Evolutionary conservation across 2,329 filamentous ascomycete species (phyloP), one percentile per base, ranked within the genome.

Genomic region (Cladosporium colombiae): DNA sequence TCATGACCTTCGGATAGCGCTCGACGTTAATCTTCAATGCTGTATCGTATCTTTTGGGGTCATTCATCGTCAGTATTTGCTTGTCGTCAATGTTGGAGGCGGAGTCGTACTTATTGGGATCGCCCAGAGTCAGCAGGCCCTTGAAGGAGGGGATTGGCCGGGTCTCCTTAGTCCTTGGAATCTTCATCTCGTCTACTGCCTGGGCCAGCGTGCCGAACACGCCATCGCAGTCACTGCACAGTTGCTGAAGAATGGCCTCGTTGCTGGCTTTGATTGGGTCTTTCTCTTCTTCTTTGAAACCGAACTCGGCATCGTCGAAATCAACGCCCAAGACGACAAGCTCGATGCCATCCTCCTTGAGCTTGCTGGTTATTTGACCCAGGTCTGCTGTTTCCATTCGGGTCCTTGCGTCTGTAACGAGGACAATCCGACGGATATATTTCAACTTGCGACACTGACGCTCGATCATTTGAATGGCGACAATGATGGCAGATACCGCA

Each of bases 271-370:
- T 98, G 61, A 78, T 76, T 0, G 76, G 70, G 21, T 89, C 81
- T 76, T 99, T 99, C 69, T 91, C 86, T 76, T 97, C 93, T 79
- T 98, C 94, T 77, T 96, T 96, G 75, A 92, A 91, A 50, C 93
- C 93, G 74, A 90, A 97, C 2, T 96, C 93, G 1, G 87, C 76
- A 76, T 97, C 93, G 75, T 99, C 93, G 77, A 99, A 98, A 76
- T 99, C 95, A 21, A 96, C 87, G 16, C 95, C 95, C 63, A 98
- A 80, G 13, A 98, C 81, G 1, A 89, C 84, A 52, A 99, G 81
- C 68, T 95, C 87, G 67, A 98, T 95, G 3, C 85, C 85, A 44
- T 90, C 86, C 10, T 89, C 85, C 68, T 91, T 91, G 55, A 97
- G 86, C 75, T 92, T 92, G 52, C 81, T 81, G 0, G 86, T 83